phyloP scores from a whole-genome alignment of 1,284 basidiomycete species.

The Cutaneotrichosporon arboriforme region DNA sequence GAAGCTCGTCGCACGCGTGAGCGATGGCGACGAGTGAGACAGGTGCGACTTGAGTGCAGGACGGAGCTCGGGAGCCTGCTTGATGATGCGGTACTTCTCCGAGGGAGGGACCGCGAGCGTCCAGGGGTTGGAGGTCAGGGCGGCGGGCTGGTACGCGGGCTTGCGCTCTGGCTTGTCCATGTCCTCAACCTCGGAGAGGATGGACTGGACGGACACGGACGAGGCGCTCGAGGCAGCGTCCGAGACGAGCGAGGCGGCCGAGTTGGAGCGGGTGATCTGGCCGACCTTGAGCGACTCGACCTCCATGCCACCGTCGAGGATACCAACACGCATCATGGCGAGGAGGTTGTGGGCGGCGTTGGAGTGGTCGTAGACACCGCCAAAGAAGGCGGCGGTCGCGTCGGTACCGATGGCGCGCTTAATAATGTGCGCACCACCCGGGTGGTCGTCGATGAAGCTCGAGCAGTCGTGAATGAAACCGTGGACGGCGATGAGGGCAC shows the following conservation, averaged over 20 bases:
- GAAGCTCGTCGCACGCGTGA: slow-evolving; percentile 11
- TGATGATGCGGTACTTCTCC: slow-evolving; percentile 42
- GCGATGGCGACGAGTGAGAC: slow-evolving; percentile 9
- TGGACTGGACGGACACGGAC: slow-evolving; percentile 31
- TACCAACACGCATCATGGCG: slow-evolving; percentile 85
- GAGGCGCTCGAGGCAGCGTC: slow-evolving; percentile 34
- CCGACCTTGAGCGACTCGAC: slow-evolving; percentile 53
- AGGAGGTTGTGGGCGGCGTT: slow-evolving; percentile 77
- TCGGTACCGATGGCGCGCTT: slow-evolving; percentile 66
- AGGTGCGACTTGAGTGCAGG: slow-evolving; percentile 30
- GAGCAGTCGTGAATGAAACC: slow-evolving; percentile 89
- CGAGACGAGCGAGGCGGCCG: slow-evolving; percentile 18
- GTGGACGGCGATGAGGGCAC: slow-evolving; percentile 72
- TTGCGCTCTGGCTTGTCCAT: slow-evolving; percentile 16
- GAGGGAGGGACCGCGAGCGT: slow-evolving; percentile 42
- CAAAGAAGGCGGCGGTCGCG: slow-evolving; percentile 87
- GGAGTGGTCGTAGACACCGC: slow-evolving; percentile 88
- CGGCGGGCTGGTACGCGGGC: slow-evolving; percentile 40
- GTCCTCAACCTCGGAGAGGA: slow-evolving; percentile 23
- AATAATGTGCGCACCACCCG: slow-evolving; percentile 67
- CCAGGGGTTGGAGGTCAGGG: slow-evolving; percentile 28
- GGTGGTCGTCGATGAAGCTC: slow-evolving; percentile 83
- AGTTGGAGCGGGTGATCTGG: slow-evolving; percentile 20
- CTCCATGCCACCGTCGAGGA: slow-evolving; percentile 69
- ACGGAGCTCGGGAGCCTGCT: slow-evolving; percentile 38